A percentile compares a stretch with the other conserved stretches of the same genome.
These are phyloP conservation scores for Nakazawaea siamensis DNA, from an alignment of 805 yeast species.

Conservation along the genomic window DNA sequence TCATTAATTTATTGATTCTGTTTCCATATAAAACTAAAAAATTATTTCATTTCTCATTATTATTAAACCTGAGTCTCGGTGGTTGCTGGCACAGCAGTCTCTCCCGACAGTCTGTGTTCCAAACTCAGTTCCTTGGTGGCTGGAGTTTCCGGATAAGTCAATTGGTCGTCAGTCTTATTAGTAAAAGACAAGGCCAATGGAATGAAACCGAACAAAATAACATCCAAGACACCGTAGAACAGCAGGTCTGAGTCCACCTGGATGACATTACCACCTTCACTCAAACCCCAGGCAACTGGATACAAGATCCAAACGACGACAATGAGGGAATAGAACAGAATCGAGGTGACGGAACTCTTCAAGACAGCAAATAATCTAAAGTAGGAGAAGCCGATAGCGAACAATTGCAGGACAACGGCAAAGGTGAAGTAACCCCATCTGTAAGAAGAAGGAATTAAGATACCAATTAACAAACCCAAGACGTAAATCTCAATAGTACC, in stretches of 20 bases:
- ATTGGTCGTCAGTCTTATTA: conserved; percentile 7
- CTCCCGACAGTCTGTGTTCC: conserved; percentile 8
- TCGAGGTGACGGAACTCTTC: background rate
- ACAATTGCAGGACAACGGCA: conserved; percentile 35
- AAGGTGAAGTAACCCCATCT: conserved; percentile 67
- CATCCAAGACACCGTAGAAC: conserved; percentile 52
- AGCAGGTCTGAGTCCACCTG: conserved; percentile 51
- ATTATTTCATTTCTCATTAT: no score
- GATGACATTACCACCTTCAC: conserved; percentile 58
- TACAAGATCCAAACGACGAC: conserved; percentile 40
- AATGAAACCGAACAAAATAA: conserved; percentile 28
- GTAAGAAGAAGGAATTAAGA: conserved; percentile 44
- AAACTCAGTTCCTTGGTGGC: background rate
- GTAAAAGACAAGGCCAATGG: conserved; percentile 14
- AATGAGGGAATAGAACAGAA: conserved; percentile 13
- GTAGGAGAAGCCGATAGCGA: conserved; percentile 21
- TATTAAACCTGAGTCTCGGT: no score
- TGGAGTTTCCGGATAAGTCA: conserved; percentile 9
- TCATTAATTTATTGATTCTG: no score
- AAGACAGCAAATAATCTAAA: conserved; percentile 6
- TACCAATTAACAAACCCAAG: conserved; percentile 47
- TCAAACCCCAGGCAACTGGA: conserved; percentile 43
- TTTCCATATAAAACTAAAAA: no score
- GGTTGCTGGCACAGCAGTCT: conserved; percentile 5
- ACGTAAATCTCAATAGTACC: conserved; percentile 39